These are phyloP conservation scores for Curvularia spicifera DNA, from an alignment of 2,329 filamentous ascomycete species.

Conservation along the genomic window DNA sequence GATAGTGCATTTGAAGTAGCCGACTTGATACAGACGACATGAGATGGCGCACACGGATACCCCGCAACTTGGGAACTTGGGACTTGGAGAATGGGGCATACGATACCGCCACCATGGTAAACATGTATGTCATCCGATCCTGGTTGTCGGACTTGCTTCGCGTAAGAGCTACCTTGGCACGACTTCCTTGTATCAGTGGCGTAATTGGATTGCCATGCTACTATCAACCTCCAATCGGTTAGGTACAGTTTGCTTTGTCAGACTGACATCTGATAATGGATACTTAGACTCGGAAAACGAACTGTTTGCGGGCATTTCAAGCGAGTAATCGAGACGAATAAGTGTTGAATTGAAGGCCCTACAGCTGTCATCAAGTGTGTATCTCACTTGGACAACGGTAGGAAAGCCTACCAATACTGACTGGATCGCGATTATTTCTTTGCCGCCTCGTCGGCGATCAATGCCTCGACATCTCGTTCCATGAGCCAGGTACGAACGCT, in stretches of 20 bases:
- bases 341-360: background rate
- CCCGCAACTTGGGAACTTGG: constrained; percentile 20
- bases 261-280: background rate
- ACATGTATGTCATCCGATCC: constrained; percentile 2
- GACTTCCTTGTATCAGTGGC: background rate
- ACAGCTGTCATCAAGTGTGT: background rate
- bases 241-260: background rate
- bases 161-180: background rate
- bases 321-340: background rate
- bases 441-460: constrained; percentile 58
- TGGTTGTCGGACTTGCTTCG: background rate
- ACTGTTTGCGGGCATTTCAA: background rate
- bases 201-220: background rate
- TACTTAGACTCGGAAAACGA: background rate
- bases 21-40: background rate
- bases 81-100: background rate
- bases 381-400: background rate
- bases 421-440: constrained; percentile 25
- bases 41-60: constrained; percentile 1
- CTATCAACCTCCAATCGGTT: background rate
- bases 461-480: constrained; percentile 73
- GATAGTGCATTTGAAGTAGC: background rate
- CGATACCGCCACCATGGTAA: constrained; percentile 19
- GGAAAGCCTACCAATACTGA: background rate
- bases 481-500: constrained; percentile 79